phyloP scores from a whole-genome alignment of 1,284 basidiomycete genomes.

The Cryptococcus sp. region DNA sequence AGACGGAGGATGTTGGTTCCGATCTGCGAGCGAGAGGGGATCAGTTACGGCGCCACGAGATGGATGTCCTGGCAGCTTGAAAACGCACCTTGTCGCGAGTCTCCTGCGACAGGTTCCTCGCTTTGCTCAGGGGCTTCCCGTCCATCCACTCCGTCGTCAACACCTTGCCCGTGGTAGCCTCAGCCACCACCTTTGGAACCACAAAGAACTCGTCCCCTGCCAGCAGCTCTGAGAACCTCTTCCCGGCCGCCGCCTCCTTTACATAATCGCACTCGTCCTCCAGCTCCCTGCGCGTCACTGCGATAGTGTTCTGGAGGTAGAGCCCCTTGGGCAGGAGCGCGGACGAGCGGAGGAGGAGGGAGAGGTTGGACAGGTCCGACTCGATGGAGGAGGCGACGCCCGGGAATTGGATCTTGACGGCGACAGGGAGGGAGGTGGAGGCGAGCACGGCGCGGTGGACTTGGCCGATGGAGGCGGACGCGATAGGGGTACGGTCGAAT shows the following conservation, averaged over 20 bases:
- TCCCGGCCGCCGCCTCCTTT: slow-evolving; percentile 76
- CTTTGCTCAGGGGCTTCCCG: slow-evolving; percentile 72
- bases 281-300: slow-evolving; percentile 86
- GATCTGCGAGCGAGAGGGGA: slow-evolving; percentile 57
- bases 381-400: slow-evolving; percentile 82
- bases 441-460: slow-evolving; percentile 77
- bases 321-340: slow-evolving; percentile 79
- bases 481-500: slow-evolving; percentile 86
- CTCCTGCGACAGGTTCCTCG: slow-evolving; percentile 60
- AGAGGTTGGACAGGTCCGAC: slow-evolving; percentile 83
- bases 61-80: not conserved
- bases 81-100: slow-evolving; percentile 68
- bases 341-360: slow-evolving; percentile 75
- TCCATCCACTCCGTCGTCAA: slow-evolving; percentile 85
- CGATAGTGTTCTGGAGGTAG: slow-evolving; percentile 82
- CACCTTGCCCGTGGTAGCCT: slow-evolving; percentile 73
- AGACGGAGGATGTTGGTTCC: slow-evolving; percentile 77
- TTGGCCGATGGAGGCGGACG: slow-evolving; percentile 95
- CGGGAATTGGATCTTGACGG: slow-evolving; percentile 96
- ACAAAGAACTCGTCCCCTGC: slow-evolving; percentile 66
- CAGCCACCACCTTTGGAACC: slow-evolving; percentile 75
- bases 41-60: not conserved
- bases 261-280: slow-evolving; percentile 91
- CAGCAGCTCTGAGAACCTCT: slow-evolving; percentile 61
- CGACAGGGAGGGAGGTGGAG: slow-evolving; percentile 56